Percentiles rank a stretch among this genome's conserved stretches.
Conservation (phyloP, 2,329 filamentous ascomycete genomes). For the Thielaviopsis euricoi region DNA sequence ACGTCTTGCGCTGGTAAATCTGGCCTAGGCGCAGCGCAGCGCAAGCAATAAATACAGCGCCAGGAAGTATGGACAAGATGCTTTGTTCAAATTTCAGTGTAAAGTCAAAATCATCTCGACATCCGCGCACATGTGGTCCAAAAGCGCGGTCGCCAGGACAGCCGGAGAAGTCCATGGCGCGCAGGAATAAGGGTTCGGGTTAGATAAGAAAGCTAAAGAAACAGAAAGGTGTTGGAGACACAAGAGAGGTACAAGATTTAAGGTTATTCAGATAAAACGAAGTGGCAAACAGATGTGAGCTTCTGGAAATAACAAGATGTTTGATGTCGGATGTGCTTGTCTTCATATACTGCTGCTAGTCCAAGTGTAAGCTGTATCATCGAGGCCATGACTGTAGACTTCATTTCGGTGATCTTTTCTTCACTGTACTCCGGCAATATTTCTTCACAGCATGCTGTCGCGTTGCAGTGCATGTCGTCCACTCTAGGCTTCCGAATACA, state of each 20-base stretch:
- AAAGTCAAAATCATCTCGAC: conserved; percentile 33
- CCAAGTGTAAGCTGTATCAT: no score
- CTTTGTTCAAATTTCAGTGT: conserved; percentile 32
- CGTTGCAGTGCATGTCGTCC: background rate
- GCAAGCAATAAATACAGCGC: conserved; percentile 22
- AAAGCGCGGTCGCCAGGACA: conserved; percentile 24
- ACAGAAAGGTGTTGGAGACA: background rate
- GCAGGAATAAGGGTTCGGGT: background rate
- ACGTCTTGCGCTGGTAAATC: conserved; percentile 17
- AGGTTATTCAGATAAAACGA: background rate
- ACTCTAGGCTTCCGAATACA: background rate
- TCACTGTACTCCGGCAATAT: background rate
- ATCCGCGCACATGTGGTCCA: conserved; percentile 28
- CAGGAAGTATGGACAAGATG: conserved; percentile 28
- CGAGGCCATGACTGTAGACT: no score
- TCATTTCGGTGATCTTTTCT: no score
- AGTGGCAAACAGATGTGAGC: background rate
- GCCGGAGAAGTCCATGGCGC: background rate
- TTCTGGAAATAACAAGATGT: background rate
- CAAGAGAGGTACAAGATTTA: background rate
- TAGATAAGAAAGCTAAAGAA: background rate
- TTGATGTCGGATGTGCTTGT: background rate
- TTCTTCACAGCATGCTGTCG: no score
- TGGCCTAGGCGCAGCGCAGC: conserved; percentile 20
- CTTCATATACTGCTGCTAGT: background rate